Conservation (phyloP, 345 rosid genomes). For the Populus euphratica region DNA sequence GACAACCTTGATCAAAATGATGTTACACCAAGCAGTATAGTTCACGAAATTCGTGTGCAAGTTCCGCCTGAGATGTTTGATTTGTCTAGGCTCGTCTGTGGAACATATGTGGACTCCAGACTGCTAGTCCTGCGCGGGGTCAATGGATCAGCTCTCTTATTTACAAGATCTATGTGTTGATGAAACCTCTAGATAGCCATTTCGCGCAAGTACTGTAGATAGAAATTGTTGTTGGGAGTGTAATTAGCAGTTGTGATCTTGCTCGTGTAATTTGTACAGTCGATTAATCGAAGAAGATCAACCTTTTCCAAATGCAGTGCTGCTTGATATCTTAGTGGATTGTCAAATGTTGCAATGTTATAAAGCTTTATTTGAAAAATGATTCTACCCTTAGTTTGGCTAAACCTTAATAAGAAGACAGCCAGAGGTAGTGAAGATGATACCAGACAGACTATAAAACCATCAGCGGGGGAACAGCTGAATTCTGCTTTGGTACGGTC, state of each 20-base stretch:
- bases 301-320: background rate
- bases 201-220: background rate
- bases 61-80: constrained; percentile 88
- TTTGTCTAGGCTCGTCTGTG: constrained; percentile 71
- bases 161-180: constrained; percentile 50
- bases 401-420: background rate
- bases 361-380: too few species aligned
- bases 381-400: background rate
- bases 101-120: constrained; percentile 73
- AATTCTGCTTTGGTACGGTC: too few species aligned
- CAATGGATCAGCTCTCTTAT: constrained; percentile 76
- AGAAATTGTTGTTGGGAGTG: background rate
- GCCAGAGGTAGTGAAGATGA: background rate
- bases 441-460: too few species aligned
- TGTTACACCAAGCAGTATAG: constrained; percentile 43
- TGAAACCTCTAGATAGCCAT: constrained; percentile 17
- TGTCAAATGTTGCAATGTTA: too few species aligned
- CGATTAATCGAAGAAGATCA: background rate
- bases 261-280: background rate
- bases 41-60: constrained; percentile 67
- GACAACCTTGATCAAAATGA: constrained; percentile 34
- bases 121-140: constrained; percentile 72
- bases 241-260: background rate
- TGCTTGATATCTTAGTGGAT: too few species aligned
- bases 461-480: too few species aligned